These are phyloP conservation scores for Stromatinia cepivora DNA, from an alignment of 2,329 filamentous ascomycete genomes.

Conservation along the genomic window DNA sequence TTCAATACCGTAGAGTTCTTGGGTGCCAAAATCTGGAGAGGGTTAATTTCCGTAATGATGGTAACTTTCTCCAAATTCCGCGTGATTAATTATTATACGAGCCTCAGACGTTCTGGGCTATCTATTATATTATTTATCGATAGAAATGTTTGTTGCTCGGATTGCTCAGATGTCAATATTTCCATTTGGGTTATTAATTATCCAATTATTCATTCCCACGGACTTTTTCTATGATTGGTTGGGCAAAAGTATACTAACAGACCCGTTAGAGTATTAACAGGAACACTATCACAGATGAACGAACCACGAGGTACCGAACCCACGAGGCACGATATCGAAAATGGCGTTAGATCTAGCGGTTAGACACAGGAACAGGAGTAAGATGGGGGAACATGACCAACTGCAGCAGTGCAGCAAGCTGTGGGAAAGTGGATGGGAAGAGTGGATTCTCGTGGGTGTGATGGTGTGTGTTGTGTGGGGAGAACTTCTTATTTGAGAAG, in stretches of 20 bases:
- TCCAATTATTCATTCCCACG: not conserved
- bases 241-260: no score
- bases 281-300: not conserved
- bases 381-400: slow-evolving; percentile 18
- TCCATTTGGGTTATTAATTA: not conserved
- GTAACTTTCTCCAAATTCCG: not conserved
- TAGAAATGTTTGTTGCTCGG: not conserved
- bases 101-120: not conserved
- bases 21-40: not conserved
- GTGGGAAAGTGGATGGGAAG: not conserved
- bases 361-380: slow-evolving; percentile 13
- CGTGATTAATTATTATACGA: not conserved
- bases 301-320: slow-evolving; percentile 1
- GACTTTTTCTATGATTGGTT: not conserved
- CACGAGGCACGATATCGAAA: slow-evolving; percentile 4
- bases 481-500: slow-evolving; percentile 2
- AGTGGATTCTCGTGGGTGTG: slow-evolving; percentile 10
- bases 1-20: not conserved
- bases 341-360: slow-evolving; percentile 15
- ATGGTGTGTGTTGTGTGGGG: slow-evolving; percentile 15
- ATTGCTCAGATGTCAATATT: slow-evolving; percentile 13
- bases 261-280: slow-evolving; percentile 4
- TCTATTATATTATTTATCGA: not conserved
- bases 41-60: not conserved
- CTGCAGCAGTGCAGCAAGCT: not conserved